These are phyloP conservation scores for Canavalia ensiformis DNA, from an alignment of 306 rosid species.

Conservation along the genomic window DNA sequence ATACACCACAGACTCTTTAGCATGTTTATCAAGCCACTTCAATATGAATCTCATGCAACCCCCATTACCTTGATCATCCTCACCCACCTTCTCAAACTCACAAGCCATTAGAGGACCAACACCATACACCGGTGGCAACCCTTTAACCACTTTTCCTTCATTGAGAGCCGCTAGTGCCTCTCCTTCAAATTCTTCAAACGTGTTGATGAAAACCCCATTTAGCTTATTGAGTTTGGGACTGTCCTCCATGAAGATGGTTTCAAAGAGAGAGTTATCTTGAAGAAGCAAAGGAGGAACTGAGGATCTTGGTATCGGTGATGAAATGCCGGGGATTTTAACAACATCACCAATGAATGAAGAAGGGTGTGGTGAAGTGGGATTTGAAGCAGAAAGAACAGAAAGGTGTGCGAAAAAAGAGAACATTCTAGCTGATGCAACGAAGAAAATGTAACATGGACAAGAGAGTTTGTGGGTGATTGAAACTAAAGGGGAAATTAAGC, in stretches of 20 bases:
- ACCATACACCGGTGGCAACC: conserved; percentile 45
- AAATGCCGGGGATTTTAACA: conserved; percentile 49
- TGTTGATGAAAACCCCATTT: conserved; percentile 56
- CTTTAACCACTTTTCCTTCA: conserved; percentile 43
- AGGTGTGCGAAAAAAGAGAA: conserved; percentile 48
- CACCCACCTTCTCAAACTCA: conserved; percentile 49
- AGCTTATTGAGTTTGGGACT: conserved; percentile 41
- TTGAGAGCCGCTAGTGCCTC: conserved; percentile 42
- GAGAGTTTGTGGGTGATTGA: conserved; percentile 15
- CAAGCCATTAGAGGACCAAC: conserved; percentile 50
- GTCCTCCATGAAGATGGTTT: conserved; percentile 36
- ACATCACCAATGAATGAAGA: background rate
- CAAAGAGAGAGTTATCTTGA: conserved; percentile 20
- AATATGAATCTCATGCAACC: background rate
- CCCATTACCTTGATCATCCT: background rate
- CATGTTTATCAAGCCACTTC: conserved; percentile 57
- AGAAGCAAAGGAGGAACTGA: conserved; percentile 58
- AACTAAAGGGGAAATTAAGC: conserved; percentile 48
- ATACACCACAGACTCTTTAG: conserved; percentile 56
- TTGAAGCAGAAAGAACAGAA: conserved; percentile 11
- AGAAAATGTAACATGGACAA: conserved; percentile 50
- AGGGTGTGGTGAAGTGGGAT: background rate
- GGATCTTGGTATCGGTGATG: conserved; percentile 47
- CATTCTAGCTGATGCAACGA: conserved; percentile 50
- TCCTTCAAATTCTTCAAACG: conserved; percentile 53